Evolutionary conservation across 164 flowering plant species (phyloP), one percentile per base, ranked within the genome.

Genomic region (Annona squamosa): DNA sequence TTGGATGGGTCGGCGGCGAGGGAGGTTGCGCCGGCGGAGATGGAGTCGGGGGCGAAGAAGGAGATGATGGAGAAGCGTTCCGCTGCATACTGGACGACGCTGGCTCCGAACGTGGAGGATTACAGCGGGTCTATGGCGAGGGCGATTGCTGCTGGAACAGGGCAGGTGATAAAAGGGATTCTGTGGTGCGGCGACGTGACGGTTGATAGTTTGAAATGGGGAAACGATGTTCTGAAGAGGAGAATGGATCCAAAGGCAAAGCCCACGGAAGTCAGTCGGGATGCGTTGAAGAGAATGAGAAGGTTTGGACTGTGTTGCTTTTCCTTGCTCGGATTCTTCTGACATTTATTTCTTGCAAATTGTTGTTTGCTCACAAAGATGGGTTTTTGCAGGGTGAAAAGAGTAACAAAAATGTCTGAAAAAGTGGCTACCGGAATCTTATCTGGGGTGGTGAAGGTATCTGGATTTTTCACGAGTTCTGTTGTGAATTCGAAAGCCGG

Each of bases 161-260:
- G 94, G 46, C 89, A 90, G 75, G 43, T 95, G 79, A 82, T 93
- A 6, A 84, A 72, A 75, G 99, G 97, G 82, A 88, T 95, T 48
- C 69, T 93, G 77, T 95, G 98, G 98, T 93, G 98, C 74, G 98
- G 99, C 4, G 97, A 93, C 77, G 90, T 91, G 52, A 90, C 99
- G 2, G 91, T 90, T 44, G 97, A 88, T 71, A 83, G 98, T 75
- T 82, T 95, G 86, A 86, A 80, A 43, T 86, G 91, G 95, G 97
- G 97, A 43, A 73, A 91, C 78, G 91, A 88, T 69, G 77, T 86
- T 5, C 48, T 91, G 83, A 89, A 71, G 87, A 84, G 76, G 81
- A 85, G 86, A 80, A 83, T 89, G 85, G 75, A 47, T 2, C 81
- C 86, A 0, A 75, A 79, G 48, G 61, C 80, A 2, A 70, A 77